Evolutionary conservation across 2,329 filamentous ascomycete genomes (phyloP).

Genomic region (Talaromyces sp.): DNA sequence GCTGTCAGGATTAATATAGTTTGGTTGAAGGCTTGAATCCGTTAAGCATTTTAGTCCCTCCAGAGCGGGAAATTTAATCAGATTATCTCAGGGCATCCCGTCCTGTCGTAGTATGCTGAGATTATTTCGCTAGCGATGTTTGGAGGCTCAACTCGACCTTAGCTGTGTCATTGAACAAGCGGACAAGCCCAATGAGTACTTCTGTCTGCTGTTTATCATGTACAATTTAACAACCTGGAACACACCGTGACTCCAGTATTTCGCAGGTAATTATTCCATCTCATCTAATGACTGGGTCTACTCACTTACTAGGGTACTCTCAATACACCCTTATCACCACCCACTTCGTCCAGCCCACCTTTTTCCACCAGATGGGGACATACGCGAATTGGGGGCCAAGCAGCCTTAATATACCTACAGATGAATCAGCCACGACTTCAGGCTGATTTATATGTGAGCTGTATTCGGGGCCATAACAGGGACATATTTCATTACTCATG

Average conservation of each 20-base stretch:
- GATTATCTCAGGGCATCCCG: neutral
- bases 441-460: too few species aligned
- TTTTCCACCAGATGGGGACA: neutral
- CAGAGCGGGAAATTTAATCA: neutral
- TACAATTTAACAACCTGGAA: neutral
- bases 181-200: neutral
- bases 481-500: neutral
- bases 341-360: neutral
- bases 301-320: neutral
- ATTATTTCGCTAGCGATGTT: neutral
- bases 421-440: neutral
- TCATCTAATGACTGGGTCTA: neutral
- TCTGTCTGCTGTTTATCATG: neutral
- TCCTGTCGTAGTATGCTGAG: neutral
- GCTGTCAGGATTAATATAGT: neutral
- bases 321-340: neutral
- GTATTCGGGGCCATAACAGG: neutral
- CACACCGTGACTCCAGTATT: neutral
- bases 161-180: neutral
- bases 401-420: neutral
- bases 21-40: neutral
- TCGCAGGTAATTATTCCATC: neutral
- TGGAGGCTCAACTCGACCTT: neutral
- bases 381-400: neutral
- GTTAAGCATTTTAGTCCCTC: neutral